Evolutionary conservation across 208 protist species (phyloP), one percentile per base, ranked within the genome.

Genomic region (Leishmania tropica): DNA sequence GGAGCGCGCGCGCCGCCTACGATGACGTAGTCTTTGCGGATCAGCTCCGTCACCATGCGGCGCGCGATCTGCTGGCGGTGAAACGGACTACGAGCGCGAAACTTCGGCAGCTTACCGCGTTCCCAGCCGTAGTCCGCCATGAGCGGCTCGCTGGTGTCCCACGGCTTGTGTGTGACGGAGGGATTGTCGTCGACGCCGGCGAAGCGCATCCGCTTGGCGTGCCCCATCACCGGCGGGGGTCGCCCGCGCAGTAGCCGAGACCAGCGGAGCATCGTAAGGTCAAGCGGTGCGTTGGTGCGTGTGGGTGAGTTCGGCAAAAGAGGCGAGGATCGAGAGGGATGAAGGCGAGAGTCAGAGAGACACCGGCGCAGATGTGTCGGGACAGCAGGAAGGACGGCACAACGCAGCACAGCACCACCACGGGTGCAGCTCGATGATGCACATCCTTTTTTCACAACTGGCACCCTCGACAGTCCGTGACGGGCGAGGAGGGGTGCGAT

Each of bases 1-100:
- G 93, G 95, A 2, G 93, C 95, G 13, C 95, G 86, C 3, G 93
- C 93, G 40, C 95, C 95, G 76, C 93, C 95, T 45, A 98, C 95
- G 82, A 96, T 98, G 54, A 90, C 89, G 81, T 97, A 95, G 83
- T 98, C 95, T 79, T 96, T 96, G 1, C 95, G 93, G 13, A 98
- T 92, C 79, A 98, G 87, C 84, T 98, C 93, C 31, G 95, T 98
- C 64, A 98, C 93, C 95, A 98, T 98, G 77, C 93, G 93, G 3
- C 93, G 90, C 31, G 93, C 90, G 58, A 98, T 98, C 54, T 94
- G 89, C 85, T 98, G 95, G 2, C 93, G 90, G 78, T 98, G 95
- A 77, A 87, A 98, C 31, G 93, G 95, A 67, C 90, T 96, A 53
- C 92, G 91, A 2, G 93, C 93, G 37, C 91, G 91, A 53, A 96